Conservation (phyloP, 2,329 filamentous ascomycete species). For the Coniochaeta sp. region DNA sequence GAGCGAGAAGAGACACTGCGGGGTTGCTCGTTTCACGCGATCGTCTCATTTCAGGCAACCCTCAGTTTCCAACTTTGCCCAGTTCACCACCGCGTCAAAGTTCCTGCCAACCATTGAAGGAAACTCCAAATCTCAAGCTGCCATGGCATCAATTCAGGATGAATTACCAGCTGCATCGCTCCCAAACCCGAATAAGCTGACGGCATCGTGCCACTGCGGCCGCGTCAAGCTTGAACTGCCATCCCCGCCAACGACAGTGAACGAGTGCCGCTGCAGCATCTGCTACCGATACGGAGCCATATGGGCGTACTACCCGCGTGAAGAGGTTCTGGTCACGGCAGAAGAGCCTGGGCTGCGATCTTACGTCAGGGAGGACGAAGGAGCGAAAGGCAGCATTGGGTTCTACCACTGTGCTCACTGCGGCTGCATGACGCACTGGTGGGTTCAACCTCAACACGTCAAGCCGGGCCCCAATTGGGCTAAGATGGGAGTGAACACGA, state of each 20-base stretch:
- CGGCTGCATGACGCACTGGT: slow-evolving; percentile 11
- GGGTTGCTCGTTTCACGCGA: background rate
- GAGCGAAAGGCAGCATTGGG: background rate
- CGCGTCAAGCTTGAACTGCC: slow-evolving; percentile 7
- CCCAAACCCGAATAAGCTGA: slow-evolving; percentile 1
- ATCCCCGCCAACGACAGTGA: slow-evolving; percentile 1
- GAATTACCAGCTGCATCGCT: slow-evolving; percentile 1
- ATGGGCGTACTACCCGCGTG: slow-evolving; percentile 5
- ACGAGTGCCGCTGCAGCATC: slow-evolving; percentile 7
- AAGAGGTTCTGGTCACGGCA: slow-evolving; percentile 4
- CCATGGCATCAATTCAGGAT: background rate
- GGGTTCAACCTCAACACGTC: background rate
- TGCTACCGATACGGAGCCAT: slow-evolving; percentile 8
- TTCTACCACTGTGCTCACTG: slow-evolving; percentile 7
- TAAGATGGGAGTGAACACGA: background rate
- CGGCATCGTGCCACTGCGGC: slow-evolving; percentile 6
- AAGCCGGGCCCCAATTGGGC: background rate
- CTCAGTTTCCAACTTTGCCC: too few relatives aligned
- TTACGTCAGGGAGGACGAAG: slow-evolving; percentile 3
- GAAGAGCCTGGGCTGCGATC: background rate
- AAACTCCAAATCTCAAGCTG: background rate
- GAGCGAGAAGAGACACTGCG: background rate
- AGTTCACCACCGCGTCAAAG: too few relatives aligned
- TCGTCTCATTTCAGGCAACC: too few relatives aligned
- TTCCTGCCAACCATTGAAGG: too few relatives aligned